Evolutionary conservation across 306 rosid species (phyloP), one percentile per base, ranked within the genome.

Genomic region (Dalbergia cochinchinensis): DNA sequence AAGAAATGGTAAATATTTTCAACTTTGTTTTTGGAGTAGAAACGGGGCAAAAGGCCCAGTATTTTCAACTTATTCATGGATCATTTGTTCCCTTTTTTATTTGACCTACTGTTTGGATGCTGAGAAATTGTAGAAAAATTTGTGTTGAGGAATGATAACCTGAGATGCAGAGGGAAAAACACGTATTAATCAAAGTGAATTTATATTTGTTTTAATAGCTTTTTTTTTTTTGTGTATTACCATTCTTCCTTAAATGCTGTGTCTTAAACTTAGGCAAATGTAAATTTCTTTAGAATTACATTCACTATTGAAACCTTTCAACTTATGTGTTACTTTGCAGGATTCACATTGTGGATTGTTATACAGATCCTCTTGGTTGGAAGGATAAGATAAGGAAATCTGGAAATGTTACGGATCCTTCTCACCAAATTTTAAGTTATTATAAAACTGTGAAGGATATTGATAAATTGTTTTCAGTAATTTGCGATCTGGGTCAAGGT

Each of bases 311-410:
- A 60, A 34, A 58, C 34, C 39, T 69, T 19, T 79, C 7, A 42
- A 78, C 44, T 51, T 59, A 14, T 62, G 10, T 73, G 76, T 65
- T 75, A 34, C 58, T 16, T 83, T 87, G 65, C 91, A 91, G 99
- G 97, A 81, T 95, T 88, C 91, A 69, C 68, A 79, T 95, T 83
- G 89, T 95, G 90, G 99, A 94, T 88, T 94, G 97, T 88, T 94
- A 91, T 83, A 85, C 97, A 3, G 99, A 94, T 85, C 97, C 99
- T 83, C 97, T 92, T 67, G 99, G 95, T 75, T 95, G 99, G 99
- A 95, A 90, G 82, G 89, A 89, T 18, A 85, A 69, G 77, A 71
- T 79, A 33, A 45, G 66, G 78, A 86, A 84, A 75, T 66, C 90
- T 77, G 88, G 69, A 79, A 75, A 69, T 58, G 50, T 41, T 47